Evolutionary conservation across 768 basidiomycete species (phyloP).

Genomic region (Polyporus arcularius): DNA sequence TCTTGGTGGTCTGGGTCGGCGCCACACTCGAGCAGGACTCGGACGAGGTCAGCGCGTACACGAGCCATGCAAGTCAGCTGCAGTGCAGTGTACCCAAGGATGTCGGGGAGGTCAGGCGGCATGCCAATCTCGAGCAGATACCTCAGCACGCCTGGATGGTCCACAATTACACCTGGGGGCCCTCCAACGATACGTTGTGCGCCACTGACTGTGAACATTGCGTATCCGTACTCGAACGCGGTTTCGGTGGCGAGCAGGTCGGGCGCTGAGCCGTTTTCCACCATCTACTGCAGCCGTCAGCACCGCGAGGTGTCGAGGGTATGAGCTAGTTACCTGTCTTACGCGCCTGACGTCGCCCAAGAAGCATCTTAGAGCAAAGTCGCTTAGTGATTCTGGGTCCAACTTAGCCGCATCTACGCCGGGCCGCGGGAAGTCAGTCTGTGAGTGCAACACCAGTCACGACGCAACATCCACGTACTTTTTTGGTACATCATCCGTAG

Average conservation of each 20-base stretch:
- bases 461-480: neutral
- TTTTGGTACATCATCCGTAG: slow-evolving; percentile 7
- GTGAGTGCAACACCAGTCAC: neutral
- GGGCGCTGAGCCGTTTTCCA: slow-evolving; percentile 18
- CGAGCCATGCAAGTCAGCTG: slow-evolving; percentile 42
- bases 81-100: slow-evolving; percentile 51
- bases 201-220: slow-evolving; percentile 16
- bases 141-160: slow-evolving; percentile 39
- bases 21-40: slow-evolving; percentile 44
- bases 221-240: slow-evolving; percentile 21
- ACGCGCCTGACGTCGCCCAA: slow-evolving; percentile 1
- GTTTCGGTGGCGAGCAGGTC: slow-evolving; percentile 22
- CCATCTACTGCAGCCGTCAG: neutral
- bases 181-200: slow-evolving; percentile 15
- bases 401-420: neutral
- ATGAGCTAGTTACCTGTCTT: neutral
- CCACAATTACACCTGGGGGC: slow-evolving; percentile 3
- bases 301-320: neutral
- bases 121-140: slow-evolving; percentile 45
- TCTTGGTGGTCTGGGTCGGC: slow-evolving; percentile 53
- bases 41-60: slow-evolving; percentile 34
- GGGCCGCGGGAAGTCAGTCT: neutral
- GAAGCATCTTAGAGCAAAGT: slow-evolving; percentile 16
- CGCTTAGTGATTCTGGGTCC: slow-evolving; percentile 1
- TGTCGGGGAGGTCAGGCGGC: slow-evolving; percentile 43